Base-by-base conservation (phyloP, 352 stramenopile species). In the Phytophthora quininea region DNA sequence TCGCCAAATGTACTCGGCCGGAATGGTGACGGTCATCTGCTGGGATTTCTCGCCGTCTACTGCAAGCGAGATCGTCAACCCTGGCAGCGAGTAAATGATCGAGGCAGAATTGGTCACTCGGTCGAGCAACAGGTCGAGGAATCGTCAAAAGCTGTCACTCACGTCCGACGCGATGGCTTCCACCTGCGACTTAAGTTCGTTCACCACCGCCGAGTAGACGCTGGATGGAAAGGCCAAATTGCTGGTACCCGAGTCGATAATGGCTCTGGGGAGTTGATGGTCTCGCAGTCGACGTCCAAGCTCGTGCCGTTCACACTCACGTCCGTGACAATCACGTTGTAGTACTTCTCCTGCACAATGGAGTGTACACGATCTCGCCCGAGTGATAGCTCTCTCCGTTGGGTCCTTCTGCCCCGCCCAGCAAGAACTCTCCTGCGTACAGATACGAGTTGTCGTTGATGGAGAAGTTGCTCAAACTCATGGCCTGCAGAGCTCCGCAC, bases 1-100 rank as follows among this genome's bases (percentile, higher is more conserved):
- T 1, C 87, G 84, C 87, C 87, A 95, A 69, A 93, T 90, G 62
- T 93, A 93, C 76, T 91, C 77, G 6, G 85, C 79, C 27, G 87
- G 85, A 58, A 95, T 87, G 29, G 80, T 82, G 24, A 95, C 54
- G 4, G 83, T 93, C 67, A 95, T 83, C 57, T 90, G 79, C 64
- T 93, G 63, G 1, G 66, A 76, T 3, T 70, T 74, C 27, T 80
- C 45, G 50, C 47, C 73, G 30, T 87, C 72, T 0, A 89, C 62
- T 6, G 87, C 87, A 2, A 95, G 66, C 31, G 85, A 86, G 42
- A 95, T 73, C 2, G 77, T 79, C 30, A 95, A 58, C 19, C 80
- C 69, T 19, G 87, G 87, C 3, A 95, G 51, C n/a, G 61, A 74
- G 47, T 91, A 88, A 24, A 95, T 80, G 48, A 72, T 62, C 7